A percentile compares a stretch with the other conserved stretches of the same genome.
Evolutionary conservation across 1,284 basidiomycete species (phyloP).

Genomic region (Cryptococcus deneoformans): DNA sequence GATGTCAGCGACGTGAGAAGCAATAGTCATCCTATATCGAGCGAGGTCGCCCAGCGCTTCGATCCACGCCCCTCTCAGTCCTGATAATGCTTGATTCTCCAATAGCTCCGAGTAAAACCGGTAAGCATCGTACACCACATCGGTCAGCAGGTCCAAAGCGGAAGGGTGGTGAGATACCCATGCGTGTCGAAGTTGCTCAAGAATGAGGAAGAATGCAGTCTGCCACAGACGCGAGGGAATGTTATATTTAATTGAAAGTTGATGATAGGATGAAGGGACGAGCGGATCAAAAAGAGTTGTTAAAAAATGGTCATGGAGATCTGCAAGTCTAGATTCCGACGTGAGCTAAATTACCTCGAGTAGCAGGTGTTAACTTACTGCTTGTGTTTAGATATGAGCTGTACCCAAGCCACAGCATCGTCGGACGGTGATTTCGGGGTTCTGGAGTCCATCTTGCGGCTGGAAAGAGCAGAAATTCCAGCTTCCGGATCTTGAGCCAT

Average conservation of each 20-base stretch:
- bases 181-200: constrained; percentile 82
- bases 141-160: constrained; percentile 68
- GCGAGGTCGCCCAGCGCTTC: constrained; percentile 96
- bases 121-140: constrained; percentile 95
- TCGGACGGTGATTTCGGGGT: constrained; percentile 13
- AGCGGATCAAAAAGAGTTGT: constrained; percentile 80
- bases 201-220: constrained; percentile 80
- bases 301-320: constrained; percentile 83
- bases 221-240: constrained; percentile 93
- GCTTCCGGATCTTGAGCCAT: constrained; percentile 46
- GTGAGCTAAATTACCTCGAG: neutral
- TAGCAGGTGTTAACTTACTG: constrained; percentile 21
- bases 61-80: constrained; percentile 82
- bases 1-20: constrained; percentile 49
- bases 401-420: constrained; percentile 43
- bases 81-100: constrained; percentile 70
- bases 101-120: constrained; percentile 86
- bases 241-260: constrained; percentile 90
- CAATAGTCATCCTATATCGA: constrained; percentile 91
- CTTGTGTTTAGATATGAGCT: constrained; percentile 48
- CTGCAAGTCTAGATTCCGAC: constrained; percentile 63
- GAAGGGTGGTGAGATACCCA: constrained; percentile 52
- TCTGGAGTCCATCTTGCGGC: constrained; percentile 16
- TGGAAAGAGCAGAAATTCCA: constrained; percentile 31
- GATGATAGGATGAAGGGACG: constrained; percentile 80